These are phyloP conservation scores for Berberis thunbergii DNA, from an alignment of 164 flowering plant species.

Conservation along the genomic window DNA sequence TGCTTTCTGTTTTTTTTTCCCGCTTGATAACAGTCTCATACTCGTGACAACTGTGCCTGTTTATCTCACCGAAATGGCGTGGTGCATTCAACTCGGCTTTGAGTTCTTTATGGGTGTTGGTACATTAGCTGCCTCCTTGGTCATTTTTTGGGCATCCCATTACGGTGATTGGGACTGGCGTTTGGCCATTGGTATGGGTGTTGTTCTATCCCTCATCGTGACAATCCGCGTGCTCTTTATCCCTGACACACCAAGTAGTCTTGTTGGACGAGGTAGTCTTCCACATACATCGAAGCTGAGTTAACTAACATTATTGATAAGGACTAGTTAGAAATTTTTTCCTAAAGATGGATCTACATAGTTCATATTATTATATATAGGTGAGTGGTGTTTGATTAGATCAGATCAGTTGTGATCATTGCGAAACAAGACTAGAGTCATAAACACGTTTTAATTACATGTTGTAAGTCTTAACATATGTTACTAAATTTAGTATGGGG, in stretches of 20 bases:
- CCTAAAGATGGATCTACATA: too few relatives aligned
- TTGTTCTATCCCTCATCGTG: neutral
- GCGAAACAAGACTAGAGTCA: too few relatives aligned
- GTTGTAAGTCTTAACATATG: too few relatives aligned
- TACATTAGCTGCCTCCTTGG: neutral
- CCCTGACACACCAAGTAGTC: slow-evolving; percentile 4
- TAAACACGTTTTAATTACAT: too few relatives aligned
- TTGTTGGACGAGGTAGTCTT: neutral
- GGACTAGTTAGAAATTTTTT: neutral
- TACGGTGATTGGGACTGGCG: neutral
- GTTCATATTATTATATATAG: too few relatives aligned
- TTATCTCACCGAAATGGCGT: slow-evolving; percentile 1
- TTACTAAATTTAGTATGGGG: too few relatives aligned
- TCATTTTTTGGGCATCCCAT: neutral
- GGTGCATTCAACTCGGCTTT: slow-evolving; percentile 2
- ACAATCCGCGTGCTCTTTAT: neutral
- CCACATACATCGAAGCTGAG: neutral
- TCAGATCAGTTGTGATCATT: too few relatives aligned
- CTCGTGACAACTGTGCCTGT: neutral
- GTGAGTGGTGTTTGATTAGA: too few relatives aligned
- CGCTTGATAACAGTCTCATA: too few relatives aligned
- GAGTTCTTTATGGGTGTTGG: neutral
- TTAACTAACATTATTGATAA: neutral
- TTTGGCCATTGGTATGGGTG: slow-evolving; percentile 1
- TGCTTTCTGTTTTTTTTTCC: neutral